Evolutionary conservation across 2,329 filamentous ascomycete species (phyloP), one percentile per base, ranked within the genome.

Genomic region (Periconia macrospinosa): DNA sequence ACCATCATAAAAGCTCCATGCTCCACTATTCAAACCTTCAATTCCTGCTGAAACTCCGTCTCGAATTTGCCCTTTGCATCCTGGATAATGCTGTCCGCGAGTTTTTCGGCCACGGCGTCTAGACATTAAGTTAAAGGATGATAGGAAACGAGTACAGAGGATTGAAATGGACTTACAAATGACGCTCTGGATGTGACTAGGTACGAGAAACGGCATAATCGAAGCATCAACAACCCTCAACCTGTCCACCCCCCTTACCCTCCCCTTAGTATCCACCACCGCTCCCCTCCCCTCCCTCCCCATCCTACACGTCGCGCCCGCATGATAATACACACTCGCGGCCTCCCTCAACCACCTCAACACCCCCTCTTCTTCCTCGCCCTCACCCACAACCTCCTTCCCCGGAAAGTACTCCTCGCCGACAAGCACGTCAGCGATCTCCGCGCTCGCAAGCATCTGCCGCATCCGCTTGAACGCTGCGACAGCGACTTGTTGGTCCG

Each of bases 231-330:
- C 42, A 9, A 50, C 50, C 11, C 51, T 7, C 27, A 60, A 17
- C 6, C 30, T 19, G 15, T 27, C 7, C 1, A 58, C 48, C 9
- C 55, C 53, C 30, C 37, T 49, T 1, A 56, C 54, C 27, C 33
- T 40, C 3, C 14, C 54, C 33, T 56, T 23, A 2, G 53, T 59
- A 56, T 73, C 70, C 6, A 72, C 60, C 2, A 73, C 69, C 3
- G 70, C 67, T 6, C 49, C 44, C 41, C 71, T 60, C n/a, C 61
- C 56, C 2, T 37, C 19, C 45, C 43, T 51, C 6, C 66, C 67
- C 82, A 86, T 86, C 69, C 78, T 80, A 2, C 74, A 74, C 0
- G 83, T 86, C 81, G 83, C 60, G 84, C 83, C 79, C 79, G 83
- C 45, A 74, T 79, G 0, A 2, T 11, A 47, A 20, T 33, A 18